Evolutionary conservation across 2,329 filamentous ascomycete species (phyloP), one percentile per base, ranked within the genome.

Genomic region (Daldinia sp.): DNA sequence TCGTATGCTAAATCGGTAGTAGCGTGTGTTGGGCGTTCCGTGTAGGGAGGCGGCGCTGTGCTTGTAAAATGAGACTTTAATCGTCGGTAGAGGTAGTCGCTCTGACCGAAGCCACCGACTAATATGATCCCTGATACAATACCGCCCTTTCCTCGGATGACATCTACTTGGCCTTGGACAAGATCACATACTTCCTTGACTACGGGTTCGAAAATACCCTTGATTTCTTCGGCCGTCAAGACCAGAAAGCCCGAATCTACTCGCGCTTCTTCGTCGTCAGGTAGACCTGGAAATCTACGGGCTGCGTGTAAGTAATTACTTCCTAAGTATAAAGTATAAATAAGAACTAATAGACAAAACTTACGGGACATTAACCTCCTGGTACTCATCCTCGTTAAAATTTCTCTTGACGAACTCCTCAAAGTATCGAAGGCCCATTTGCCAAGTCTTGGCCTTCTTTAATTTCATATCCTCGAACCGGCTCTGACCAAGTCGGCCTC

Each of bases 361-460:
- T 68, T 77, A 87, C 84, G 91, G 91, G 3, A 94, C 85, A 60
- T 93, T 93, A 61, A 93, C 86, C 73, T 94, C 91, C 50, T 88
- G 83, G 66, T 91, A 86, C 72, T 93, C 90, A 47, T 92, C 90
- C 70, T 91, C 89, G 73, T 91, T 90, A 73, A 94, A 94, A 72
- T 93, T 93, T 11, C 91, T 85, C 77, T 94, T 94, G 11, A 94
- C 90, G 73, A 92, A 93, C 73, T 94, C 90, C 71, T 94, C 91
- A 75, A 93, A 94, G 72, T 93, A 93, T 57, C 87, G 85, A 51
- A 94, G 79, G 1, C 88, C 91, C 87, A 89, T 89, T 74, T 90
- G 90, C 90, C 91, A 94, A 0, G 89, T 92, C 77, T 91, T 93
- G 2, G 85, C 85, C 76, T 93, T 93, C 77, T 91, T 91, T 53